A percentile compares a stretch with the other conserved stretches of the same genome.
phyloP scores from a whole-genome alignment of 1,139 yeast species.

The Yamadazyma epiphylla region DNA sequence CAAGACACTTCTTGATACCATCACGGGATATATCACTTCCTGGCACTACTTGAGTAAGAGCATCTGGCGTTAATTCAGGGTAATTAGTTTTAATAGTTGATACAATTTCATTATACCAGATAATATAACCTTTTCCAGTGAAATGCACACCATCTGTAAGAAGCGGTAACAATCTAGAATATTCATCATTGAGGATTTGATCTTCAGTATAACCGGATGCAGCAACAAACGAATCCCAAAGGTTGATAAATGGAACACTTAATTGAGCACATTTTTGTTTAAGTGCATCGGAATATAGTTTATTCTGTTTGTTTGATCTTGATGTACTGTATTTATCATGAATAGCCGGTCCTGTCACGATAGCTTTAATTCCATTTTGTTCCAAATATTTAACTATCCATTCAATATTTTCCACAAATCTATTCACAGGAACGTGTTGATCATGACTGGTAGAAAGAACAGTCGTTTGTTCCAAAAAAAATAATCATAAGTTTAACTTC shows the following conservation, averaged over 20 bases:
- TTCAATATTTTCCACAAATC: constrained; percentile 45
- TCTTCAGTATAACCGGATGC: constrained; percentile 11
- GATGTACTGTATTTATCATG: constrained; percentile 43
- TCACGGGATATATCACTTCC: no score
- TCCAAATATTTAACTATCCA: constrained; percentile 35
- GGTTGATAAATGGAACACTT: constrained; percentile 49
- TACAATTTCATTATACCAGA: constrained; percentile 44
- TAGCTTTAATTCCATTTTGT: constrained; percentile 39
- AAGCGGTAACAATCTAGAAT: constrained; percentile 15
- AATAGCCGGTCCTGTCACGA: constrained; percentile 63
- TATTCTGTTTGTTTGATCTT: constrained; percentile 24
- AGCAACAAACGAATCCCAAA: constrained; percentile 30
- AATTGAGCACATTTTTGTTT: constrained; percentile 39
- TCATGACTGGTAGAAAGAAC: constrained; percentile 37
- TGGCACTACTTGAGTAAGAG: constrained; percentile 28
- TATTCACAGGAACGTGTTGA: constrained; percentile 53
- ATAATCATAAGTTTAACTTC: constrained; percentile 45
- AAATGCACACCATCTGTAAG: constrained; percentile 67
- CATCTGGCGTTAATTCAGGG: constrained; percentile 45
- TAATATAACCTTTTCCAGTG: constrained; percentile 54
- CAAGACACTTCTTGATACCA: no score
- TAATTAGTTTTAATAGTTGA: constrained; percentile 33
- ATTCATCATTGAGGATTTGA: constrained; percentile 13
- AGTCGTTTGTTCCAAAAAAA: constrained; percentile 77
- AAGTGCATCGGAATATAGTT: constrained; percentile 49